A percentile compares a stretch with the other conserved stretches of the same genome.
Conservation (phyloP, 2,329 filamentous ascomycete species). For the Penicillium sp. region DNA sequence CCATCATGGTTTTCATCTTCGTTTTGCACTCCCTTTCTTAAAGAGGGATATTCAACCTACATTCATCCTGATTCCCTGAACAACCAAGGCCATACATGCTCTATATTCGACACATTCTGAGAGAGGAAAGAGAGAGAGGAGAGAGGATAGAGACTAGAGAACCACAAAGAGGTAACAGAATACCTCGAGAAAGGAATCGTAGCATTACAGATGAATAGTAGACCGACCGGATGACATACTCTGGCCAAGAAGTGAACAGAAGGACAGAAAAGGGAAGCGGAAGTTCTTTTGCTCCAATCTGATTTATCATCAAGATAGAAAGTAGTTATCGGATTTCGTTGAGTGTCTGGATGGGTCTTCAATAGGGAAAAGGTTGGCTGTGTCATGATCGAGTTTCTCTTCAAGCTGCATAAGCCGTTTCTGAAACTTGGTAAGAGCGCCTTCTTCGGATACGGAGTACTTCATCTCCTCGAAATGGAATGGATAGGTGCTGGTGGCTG, state of each 20-base stretch:
- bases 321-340: background rate
- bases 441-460: slow-evolving; percentile 19
- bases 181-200: slow-evolving; percentile 3
- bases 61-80: slow-evolving; percentile 18
- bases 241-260: slow-evolving; percentile 6
- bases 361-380: slow-evolving; percentile 21
- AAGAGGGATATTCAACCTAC: slow-evolving; percentile 23
- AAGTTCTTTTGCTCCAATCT: slow-evolving; percentile 1
- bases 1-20: slow-evolving; percentile 14
- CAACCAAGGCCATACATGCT: slow-evolving; percentile 26
- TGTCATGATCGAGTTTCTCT: slow-evolving; percentile 24
- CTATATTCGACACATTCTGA: slow-evolving; percentile 26
- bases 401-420: slow-evolving; percentile 23
- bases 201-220: slow-evolving; percentile 22
- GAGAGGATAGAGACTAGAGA: background rate
- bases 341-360: slow-evolving; percentile 17
- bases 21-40: slow-evolving; percentile 8
- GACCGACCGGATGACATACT: slow-evolving; percentile 7
- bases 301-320: slow-evolving; percentile 12
- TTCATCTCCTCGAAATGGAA: slow-evolving; percentile 3
- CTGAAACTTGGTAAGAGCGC: slow-evolving; percentile 26
- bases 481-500: slow-evolving; percentile 19
- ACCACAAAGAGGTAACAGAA: background rate
- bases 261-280: background rate
- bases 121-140: slow-evolving; percentile 11